Evolutionary conservation across 2,329 filamentous ascomycete genomes (phyloP), one percentile per base, ranked within the genome.

Genomic region (Emergomyces pasteurianus): DNA sequence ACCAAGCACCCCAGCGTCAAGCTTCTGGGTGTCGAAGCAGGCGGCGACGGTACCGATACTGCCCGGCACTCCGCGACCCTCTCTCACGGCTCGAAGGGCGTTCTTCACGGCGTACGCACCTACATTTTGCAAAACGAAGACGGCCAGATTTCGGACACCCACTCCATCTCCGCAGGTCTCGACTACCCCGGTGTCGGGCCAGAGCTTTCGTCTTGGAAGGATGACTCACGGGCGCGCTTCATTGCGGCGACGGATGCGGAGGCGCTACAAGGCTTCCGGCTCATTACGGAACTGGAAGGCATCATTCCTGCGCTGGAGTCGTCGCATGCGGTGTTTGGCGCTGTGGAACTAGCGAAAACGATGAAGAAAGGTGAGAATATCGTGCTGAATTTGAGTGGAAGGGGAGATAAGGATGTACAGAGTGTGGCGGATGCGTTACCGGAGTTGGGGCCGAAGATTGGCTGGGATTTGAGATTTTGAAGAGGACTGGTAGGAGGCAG

Each of bases 391-490:
- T 75, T 99, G 43, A 95, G 89, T 71, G 94, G 94, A 9, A 82
- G 94, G 67, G 94, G 94, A 64, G 94, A 99, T 77, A 99, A 99
- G 84, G 94, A 99, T 72, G 94, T 99, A 62, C 92, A 99, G 83
- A 95, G 90, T 70, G 92, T 99, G 58, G 94, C 94, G 0, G 94
- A 99, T 71, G 90, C 95, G 77, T 77, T 99, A 71, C 92, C 92
- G 21, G 88, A 82, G 67, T 75, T 99, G 64, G 92, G 94, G 0
- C 94, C 94, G 8, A 81, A 88, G 79, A 97, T 99, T 75, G 90
- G 81, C 55, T 86, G 84, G 84, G 83, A 86, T 71, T 69, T 86
- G 75, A 78, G 83, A 64, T 85, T 78, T 71, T 76, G 77, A 70
- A 42, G 21, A 12, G 38, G 38, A 40, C n/a, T n/a, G n/a, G n/a